Percentiles rank a stretch among this genome's conserved stretches.
These are phyloP conservation scores for Immersiella caudata DNA, from an alignment of 495 filamentous ascomycete genomes.

Conservation along the genomic window DNA sequence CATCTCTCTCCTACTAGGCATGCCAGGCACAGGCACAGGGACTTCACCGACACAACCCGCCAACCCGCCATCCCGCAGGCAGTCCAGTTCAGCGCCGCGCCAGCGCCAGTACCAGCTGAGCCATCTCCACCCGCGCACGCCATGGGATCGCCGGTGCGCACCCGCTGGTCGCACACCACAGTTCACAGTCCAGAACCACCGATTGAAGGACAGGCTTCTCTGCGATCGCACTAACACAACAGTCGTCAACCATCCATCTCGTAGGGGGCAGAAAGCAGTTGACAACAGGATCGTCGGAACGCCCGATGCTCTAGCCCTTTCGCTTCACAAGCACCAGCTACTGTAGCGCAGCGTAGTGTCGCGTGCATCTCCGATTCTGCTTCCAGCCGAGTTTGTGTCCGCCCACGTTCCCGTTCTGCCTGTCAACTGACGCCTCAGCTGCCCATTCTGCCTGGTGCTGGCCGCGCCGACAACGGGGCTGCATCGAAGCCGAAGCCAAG, in stretches of 20 bases:
- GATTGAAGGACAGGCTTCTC: no score
- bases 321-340: not conserved
- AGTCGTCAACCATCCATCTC: not conserved
- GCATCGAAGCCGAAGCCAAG: conserved; percentile 3
- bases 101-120: not conserved
- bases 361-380: not conserved
- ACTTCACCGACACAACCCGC: conserved; percentile 7
- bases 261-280: not conserved
- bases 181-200: not conserved
- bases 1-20: no score
- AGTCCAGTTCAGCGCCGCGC: not conserved
- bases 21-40: no score
- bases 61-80: no score
- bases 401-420: not conserved
- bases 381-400: not conserved
- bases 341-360: no score
- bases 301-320: not conserved
- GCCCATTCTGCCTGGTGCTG: not conserved
- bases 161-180: not conserved
- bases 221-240: not conserved
- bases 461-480: not conserved
- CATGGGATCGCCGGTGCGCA: not conserved
- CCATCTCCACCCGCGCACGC: not conserved
- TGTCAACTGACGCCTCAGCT: not conserved
- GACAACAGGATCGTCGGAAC: conserved; percentile 2